A percentile compares a stretch with the other conserved stretches of the same genome.
These are phyloP conservation scores for Exophiala lecanii-corni DNA, from an alignment of 2,329 filamentous ascomycete species.

Conservation along the genomic window DNA sequence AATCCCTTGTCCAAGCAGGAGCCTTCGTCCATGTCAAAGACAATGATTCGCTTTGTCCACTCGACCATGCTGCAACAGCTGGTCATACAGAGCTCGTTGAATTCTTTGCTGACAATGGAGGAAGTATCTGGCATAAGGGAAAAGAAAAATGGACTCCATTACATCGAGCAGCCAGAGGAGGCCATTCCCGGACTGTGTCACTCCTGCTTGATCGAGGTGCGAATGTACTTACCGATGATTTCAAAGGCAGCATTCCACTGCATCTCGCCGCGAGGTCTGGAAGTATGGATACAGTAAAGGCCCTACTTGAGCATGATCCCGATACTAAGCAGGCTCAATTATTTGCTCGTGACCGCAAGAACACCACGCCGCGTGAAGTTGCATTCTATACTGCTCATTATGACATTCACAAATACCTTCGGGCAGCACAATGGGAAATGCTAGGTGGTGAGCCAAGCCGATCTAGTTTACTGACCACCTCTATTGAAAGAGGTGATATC, in stretches of 20 bases:
- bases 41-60: slow-evolving; percentile 17
- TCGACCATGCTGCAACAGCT: slow-evolving; percentile 24
- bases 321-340: slow-evolving; percentile 15
- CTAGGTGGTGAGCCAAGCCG: slow-evolving; percentile 9
- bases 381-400: slow-evolving; percentile 25
- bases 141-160: slow-evolving; percentile 29
- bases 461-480: slow-evolving; percentile 11
- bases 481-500: slow-evolving; percentile 22
- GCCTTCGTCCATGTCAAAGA: slow-evolving; percentile 19
- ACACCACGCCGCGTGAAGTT: slow-evolving; percentile 20
- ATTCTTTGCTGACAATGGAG: slow-evolving; percentile 26
- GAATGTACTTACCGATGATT: slow-evolving; percentile 27
- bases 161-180: slow-evolving; percentile 29
- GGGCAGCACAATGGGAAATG: slow-evolving; percentile 17
- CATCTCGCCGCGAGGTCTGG: slow-evolving; percentile 24
- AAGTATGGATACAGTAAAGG: slow-evolving; percentile 14
- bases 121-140: slow-evolving; percentile 28
- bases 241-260: slow-evolving; percentile 17
- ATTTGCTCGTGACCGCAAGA: slow-evolving; percentile 14
- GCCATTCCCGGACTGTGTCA: slow-evolving; percentile 29
- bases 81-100: slow-evolving; percentile 19
- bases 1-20: slow-evolving; percentile 17
- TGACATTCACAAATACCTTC: slow-evolving; percentile 26
- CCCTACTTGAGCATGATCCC: slow-evolving; percentile 19
- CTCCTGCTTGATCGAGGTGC: slow-evolving; percentile 29